Evolutionary conservation across 2,329 filamentous ascomycete species (phyloP).

Genomic region (Pseudocercospora pini-densiflorae): DNA sequence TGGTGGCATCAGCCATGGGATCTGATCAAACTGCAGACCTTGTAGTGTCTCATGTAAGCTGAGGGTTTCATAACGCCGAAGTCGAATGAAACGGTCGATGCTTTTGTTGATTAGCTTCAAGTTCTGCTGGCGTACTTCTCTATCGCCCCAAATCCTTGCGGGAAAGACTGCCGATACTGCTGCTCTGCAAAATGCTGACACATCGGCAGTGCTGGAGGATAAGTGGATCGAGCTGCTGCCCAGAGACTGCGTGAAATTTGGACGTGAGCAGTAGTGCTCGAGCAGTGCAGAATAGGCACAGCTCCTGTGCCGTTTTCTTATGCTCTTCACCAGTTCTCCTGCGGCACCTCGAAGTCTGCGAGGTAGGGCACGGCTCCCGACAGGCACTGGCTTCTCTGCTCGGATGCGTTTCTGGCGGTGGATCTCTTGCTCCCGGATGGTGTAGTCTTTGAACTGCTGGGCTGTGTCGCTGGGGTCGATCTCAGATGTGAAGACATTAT

Average conservation of each 20-base stretch:
- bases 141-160: conserved; percentile 71
- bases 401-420: conserved; percentile 19
- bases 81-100: conserved; percentile 75
- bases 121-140: conserved; percentile 62
- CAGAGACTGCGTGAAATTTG: conserved; percentile 10
- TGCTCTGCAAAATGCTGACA: conserved; percentile 87
- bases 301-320: conserved; percentile 72
- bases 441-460: conserved; percentile 83
- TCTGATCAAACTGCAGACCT: conserved; percentile 60
- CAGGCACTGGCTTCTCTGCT: background rate
- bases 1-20: conserved; percentile 70
- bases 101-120: conserved; percentile 64
- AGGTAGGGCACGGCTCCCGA: conserved; percentile 46
- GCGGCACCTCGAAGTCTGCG: conserved; percentile 66
- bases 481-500: conserved; percentile 85
- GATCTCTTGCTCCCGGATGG: conserved; percentile 83
- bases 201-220: conserved; percentile 68
- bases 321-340: conserved; percentile 63
- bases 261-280: conserved; percentile 75
- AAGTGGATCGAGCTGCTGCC: conserved; percentile 60
- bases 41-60: conserved; percentile 79
- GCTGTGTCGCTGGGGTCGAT: conserved; percentile 68
- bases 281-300: conserved; percentile 83
- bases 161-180: conserved; percentile 76
- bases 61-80: conserved; percentile 81